Evolutionary conservation across 257 asterid species (phyloP), one percentile per base, ranked within the genome.

Genomic region (Agastache rugosa): DNA sequence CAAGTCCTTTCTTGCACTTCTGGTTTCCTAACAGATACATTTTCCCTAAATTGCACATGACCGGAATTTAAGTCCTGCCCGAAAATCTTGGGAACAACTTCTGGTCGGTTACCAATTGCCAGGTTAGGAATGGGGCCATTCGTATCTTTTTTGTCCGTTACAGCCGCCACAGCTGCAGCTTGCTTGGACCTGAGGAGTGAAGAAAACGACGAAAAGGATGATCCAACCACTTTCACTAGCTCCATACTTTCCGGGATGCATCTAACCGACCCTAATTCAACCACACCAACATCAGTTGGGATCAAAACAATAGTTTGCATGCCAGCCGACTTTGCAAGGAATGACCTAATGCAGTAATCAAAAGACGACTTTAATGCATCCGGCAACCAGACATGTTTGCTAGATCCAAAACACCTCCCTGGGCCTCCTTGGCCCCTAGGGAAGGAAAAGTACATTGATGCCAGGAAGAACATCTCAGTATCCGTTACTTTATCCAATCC

Each of bases 401-500:
- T 81, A 0, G 90, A 87, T 50, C 83, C 89, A 62, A 85, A 95
- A 67, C 96, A 88, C 68, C 75, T 89, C 17, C 99, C 98, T 0
- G 99, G 99, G 22, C 98, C 99, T 41, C 96, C 99, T 84, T 83
- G 89, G 15, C 96, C 97, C 67, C 81, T 69, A 11, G 96, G 93
- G 56, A 95, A 95, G 51, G 90, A 88, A 20, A 95, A 95, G 83
- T 95, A 95, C 99, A 95, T 95, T 1, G 99, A 95, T 0, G 98
- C 98, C 3, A 95, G 90, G 72, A 95, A 95, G 84, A 95, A 95
- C 97, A 95, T 85, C 80, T 95, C 99, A 5, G 96, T 90, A 75
- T 95, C 98, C 0, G 99, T 95, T 51, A 95, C 96, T 84, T 84
- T 87, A 81, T 95, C 99, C 88, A 95, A 79, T 25, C 94, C 99